A percentile compares a stretch with the other conserved stretches of the same genome.
These are phyloP conservation scores for Fennellomyces sp. DNA, from an alignment of 371 early-diverging fungal species.

Conservation along the genomic window DNA sequence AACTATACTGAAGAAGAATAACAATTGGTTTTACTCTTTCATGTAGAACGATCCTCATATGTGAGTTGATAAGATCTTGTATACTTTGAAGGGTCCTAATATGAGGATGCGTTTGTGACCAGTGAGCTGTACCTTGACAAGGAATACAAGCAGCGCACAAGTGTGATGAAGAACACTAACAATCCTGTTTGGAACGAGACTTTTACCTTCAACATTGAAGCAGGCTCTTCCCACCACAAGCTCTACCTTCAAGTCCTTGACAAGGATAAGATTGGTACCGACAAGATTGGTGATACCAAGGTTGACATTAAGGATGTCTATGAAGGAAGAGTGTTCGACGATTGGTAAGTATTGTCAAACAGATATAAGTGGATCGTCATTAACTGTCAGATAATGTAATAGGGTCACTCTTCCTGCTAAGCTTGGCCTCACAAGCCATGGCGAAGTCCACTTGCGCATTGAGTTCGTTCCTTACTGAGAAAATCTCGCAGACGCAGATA, in stretches of 20 bases:
- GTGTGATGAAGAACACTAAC: conserved; percentile 26
- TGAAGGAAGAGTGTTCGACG: conserved; percentile 29
- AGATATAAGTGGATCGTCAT: too few species aligned
- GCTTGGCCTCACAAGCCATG: conserved; percentile 40
- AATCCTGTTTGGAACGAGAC: conserved; percentile 47
- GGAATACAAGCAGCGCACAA: conserved; percentile 42
- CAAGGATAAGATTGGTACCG: conserved; percentile 32
- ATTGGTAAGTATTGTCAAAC: too few species aligned
- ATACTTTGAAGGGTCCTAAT: background rate
- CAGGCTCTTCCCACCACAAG: conserved; percentile 33
- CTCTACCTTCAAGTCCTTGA: conserved; percentile 37
- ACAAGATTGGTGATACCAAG: conserved; percentile 34
- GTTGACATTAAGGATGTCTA: conserved; percentile 31
- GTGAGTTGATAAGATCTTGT: conserved; percentile 3
- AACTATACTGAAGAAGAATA: too few species aligned
- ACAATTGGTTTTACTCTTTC: too few species aligned
- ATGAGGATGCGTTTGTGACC: too few species aligned
- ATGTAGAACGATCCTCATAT: conserved; percentile 32
- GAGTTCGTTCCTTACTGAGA: conserved; percentile 28
- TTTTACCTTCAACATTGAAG: conserved; percentile 44
- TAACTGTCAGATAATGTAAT: too few species aligned
- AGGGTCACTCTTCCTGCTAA: conserved; percentile 40
- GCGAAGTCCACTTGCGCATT: conserved; percentile 38
- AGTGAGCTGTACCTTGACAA: conserved; percentile 41
- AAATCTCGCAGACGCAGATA: background rate